A percentile compares a stretch with the other conserved stretches of the same genome.
Evolutionary conservation across 768 basidiomycete species (phyloP).

Genomic region (Leucosporidium scottii): DNA sequence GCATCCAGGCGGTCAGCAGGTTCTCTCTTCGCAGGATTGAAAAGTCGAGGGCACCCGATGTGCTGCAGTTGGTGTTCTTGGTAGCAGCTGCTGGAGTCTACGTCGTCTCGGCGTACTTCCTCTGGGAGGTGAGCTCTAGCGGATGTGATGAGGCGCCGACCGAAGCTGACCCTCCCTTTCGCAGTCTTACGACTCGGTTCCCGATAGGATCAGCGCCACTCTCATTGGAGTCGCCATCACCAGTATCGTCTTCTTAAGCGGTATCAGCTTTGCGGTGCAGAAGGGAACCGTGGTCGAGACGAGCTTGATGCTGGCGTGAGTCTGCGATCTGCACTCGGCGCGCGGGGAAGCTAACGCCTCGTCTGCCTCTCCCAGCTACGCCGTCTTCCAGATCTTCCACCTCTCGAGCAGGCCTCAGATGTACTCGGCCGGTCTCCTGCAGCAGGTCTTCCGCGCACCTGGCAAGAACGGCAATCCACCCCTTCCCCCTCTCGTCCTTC

Average conservation of each 20-base stretch:
- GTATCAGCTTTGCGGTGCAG: slow-evolving; percentile 34
- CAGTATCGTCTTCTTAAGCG: slow-evolving; percentile 35
- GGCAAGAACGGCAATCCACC: slow-evolving; percentile 32
- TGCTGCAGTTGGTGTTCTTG: slow-evolving; percentile 30
- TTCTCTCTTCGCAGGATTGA: slow-evolving; percentile 33
- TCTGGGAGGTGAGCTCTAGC: slow-evolving; percentile 21
- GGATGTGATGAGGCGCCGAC: background rate
- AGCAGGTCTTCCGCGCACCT: slow-evolving; percentile 23
- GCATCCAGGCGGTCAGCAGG: slow-evolving; percentile 24
- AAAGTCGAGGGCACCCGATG: slow-evolving; percentile 11
- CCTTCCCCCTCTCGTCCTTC: slow-evolving; percentile 29
- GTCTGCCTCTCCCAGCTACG: slow-evolving; percentile 23
- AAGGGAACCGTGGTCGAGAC: slow-evolving; percentile 39
- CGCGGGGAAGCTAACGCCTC: background rate
- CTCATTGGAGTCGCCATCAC: slow-evolving; percentile 38
- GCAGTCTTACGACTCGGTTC: slow-evolving; percentile 34
- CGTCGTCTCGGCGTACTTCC: slow-evolving; percentile 31
- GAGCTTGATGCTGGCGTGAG: slow-evolving; percentile 34
- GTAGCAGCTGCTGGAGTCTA: slow-evolving; percentile 26
- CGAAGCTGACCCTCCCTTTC: slow-evolving; percentile 5
- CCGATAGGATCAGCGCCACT: slow-evolving; percentile 33
- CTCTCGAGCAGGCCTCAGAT: slow-evolving; percentile 32
- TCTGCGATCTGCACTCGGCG: background rate
- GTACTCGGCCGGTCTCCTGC: slow-evolving; percentile 29
- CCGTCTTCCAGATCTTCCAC: slow-evolving; percentile 37